phyloP scores from a whole-genome alignment of 176 grass and related monocot genomes.

The Zoysia pacifica region DNA sequence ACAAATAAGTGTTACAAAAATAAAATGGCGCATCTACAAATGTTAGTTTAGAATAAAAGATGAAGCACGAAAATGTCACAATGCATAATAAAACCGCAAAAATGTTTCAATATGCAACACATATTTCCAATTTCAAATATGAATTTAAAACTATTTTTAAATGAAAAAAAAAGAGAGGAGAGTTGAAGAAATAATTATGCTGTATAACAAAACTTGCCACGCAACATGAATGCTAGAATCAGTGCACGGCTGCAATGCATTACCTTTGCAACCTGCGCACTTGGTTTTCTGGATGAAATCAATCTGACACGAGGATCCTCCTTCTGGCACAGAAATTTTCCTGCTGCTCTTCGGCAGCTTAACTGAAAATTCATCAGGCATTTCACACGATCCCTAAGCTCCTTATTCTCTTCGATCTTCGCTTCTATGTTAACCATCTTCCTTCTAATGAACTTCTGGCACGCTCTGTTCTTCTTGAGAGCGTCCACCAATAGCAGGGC shows the following conservation, averaged over 20 bases:
- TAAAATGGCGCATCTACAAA: not conserved
- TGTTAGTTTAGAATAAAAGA: not conserved
- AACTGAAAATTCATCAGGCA: slow-evolving; percentile 85
- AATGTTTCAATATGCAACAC: no score
- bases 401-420: slow-evolving; percentile 89
- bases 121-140: not conserved
- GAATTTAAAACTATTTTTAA: not conserved
- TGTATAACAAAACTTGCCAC: not conserved
- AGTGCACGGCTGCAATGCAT: not conserved
- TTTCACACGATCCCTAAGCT: slow-evolving; percentile 75
- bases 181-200: not conserved
- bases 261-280: slow-evolving; percentile 46
- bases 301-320: slow-evolving; percentile 80
- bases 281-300: slow-evolving; percentile 57
- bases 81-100: no score
- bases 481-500: slow-evolving; percentile 69
- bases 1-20: not conserved
- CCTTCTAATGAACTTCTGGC: slow-evolving; percentile 87
- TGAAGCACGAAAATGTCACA: no score
- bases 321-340: slow-evolving; percentile 62
- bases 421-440: slow-evolving; percentile 82
- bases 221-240: not conserved
- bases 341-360: slow-evolving; percentile 62
- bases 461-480: slow-evolving; percentile 88
- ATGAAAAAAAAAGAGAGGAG: not conserved